Evolutionary conservation across 2,329 filamentous ascomycete species (phyloP), one percentile per base, ranked within the genome.

Genomic region (Fusarium pseudograminearum): DNA sequence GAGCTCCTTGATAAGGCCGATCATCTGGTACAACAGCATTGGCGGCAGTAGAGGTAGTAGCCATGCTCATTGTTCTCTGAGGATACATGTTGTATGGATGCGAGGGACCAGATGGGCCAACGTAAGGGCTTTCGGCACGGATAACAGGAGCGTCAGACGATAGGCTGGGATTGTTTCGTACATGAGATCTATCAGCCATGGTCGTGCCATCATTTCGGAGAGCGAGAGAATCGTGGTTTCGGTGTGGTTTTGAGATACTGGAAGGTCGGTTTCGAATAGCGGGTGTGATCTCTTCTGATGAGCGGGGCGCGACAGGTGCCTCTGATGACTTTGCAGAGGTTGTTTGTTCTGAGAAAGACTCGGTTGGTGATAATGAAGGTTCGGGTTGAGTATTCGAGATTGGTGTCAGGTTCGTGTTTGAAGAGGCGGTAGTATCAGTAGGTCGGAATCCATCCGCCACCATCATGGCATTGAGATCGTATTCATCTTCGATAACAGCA

Each of bases 11-110:
- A 71, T 90, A 88, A 5, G 89, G 86, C 28, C 69, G 69, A 72
- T 76, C 76, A 40, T 73, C 67, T 7, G 72, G 66, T 18, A 79
- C 75, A 4, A 73, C 67, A 45, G 87, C 83, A 42, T 59, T 60
- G n/a, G 92, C 86, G 45, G 87, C 82, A 15, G 92, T 94, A 10
- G 91, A 90, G 16, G 89, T 87, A 22, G 93, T 93, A n/a, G 89
- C 87, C 38, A 91, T 82, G 75, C 93, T 94, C 26, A 91, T 86
- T 57, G 81, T 81, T 54, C 89, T 87, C 76, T 97, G 93, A 9
- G 91, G 88, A 78, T 97, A 97, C 88, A 95, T 91, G 72, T 88
- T 88, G 77, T 97, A 97, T 0, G 93, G 92, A 78, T 96, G 92
- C 55, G 92, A 96, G 20, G 93, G 93, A 4, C 90, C 91, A 5